These are phyloP conservation scores for Rostrohypoxylon terebratum DNA, from an alignment of 495 filamentous ascomycete species.

Conservation along the genomic window DNA sequence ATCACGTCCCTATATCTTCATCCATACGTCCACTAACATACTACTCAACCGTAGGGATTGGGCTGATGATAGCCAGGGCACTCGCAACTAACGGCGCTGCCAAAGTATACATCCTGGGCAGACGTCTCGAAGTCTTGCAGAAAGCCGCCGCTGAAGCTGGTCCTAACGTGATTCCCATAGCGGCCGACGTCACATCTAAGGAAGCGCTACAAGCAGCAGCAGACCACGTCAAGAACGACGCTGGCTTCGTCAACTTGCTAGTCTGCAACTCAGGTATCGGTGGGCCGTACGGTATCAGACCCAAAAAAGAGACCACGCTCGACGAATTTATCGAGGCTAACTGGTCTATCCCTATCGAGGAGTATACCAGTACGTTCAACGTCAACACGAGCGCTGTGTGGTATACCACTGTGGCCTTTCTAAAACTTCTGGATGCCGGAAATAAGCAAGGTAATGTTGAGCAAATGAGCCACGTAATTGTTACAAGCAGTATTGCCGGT, in stretches of 20 bases:
- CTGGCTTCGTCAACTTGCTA: constrained; percentile 70
- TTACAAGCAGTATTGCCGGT: constrained; percentile 71
- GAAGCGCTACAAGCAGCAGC: constrained; percentile 67
- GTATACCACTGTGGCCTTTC: constrained; percentile 72
- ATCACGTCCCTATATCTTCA: neutral
- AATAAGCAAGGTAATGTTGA: constrained; percentile 66
- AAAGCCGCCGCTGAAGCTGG: constrained; percentile 57
- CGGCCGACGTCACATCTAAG: constrained; percentile 75
- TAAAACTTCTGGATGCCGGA: constrained; percentile 70
- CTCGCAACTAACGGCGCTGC: constrained; percentile 72
- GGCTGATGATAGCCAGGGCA: constrained; percentile 73
- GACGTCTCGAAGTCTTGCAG: constrained; percentile 68
- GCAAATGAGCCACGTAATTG: constrained; percentile 71
- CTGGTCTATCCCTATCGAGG: constrained; percentile 64
- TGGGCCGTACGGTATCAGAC: constrained; percentile 60
- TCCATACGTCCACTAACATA: constrained; percentile 14
- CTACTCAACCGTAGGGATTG: constrained; percentile 64
- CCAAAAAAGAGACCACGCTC: constrained; percentile 54
- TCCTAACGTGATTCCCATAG: constrained; percentile 67
- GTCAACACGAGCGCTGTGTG: constrained; percentile 72
- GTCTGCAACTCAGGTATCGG: constrained; percentile 75
- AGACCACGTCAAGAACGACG: constrained; percentile 63
- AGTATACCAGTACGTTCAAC: constrained; percentile 67
- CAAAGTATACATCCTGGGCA: constrained; percentile 79
- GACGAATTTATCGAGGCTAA: constrained; percentile 65